Evolutionary conservation across 2,329 filamentous ascomycete genomes (phyloP).

Genomic region (Cladosporium oxysporum): DNA sequence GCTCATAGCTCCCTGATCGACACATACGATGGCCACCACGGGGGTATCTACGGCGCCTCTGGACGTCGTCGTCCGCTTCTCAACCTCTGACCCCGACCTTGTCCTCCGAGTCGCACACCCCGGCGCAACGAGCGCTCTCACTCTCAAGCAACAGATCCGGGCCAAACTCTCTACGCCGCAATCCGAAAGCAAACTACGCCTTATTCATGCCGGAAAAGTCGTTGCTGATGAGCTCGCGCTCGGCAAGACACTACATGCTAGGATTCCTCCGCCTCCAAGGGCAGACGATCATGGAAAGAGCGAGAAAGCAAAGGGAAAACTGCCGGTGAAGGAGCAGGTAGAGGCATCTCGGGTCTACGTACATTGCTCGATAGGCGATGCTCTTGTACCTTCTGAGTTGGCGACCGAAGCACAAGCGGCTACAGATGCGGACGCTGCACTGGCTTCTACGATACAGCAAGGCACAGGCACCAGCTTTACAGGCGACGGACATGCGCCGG

Average conservation of each 20-base stretch:
- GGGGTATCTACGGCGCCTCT: conserved; percentile 40
- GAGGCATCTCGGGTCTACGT: conserved; percentile 69
- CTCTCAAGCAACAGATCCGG: conserved; percentile 82
- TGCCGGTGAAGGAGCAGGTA: conserved; percentile 50
- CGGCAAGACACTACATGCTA: conserved; percentile 65
- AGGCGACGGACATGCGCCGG: conserved; percentile 20
- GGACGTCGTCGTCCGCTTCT: conserved; percentile 87
- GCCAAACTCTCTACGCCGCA: conserved; percentile 63
- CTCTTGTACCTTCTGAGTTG: conserved; percentile 69
- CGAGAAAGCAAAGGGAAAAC: conserved; percentile 65
- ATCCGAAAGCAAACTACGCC: conserved; percentile 71
- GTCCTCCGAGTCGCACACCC: conserved; percentile 73
- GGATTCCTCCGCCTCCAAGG: conserved; percentile 54
- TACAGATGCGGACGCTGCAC: conserved; percentile 42
- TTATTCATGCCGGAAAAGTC: conserved; percentile 88
- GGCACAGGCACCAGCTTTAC: not conserved
- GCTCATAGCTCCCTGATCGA: not conserved
- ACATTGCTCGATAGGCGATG: conserved; percentile 85
- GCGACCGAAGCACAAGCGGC: conserved; percentile 60
- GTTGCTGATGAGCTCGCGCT: conserved; percentile 74
- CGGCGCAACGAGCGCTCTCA: conserved; percentile 68
- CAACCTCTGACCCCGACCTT: conserved; percentile 79
- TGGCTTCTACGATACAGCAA: conserved; percentile 22
- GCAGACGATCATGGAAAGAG: conserved; percentile 34
- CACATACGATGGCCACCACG: conserved; percentile 9